These are phyloP conservation scores for Daedalea quercina DNA, from an alignment of 768 basidiomycete species.

Conservation along the genomic window DNA sequence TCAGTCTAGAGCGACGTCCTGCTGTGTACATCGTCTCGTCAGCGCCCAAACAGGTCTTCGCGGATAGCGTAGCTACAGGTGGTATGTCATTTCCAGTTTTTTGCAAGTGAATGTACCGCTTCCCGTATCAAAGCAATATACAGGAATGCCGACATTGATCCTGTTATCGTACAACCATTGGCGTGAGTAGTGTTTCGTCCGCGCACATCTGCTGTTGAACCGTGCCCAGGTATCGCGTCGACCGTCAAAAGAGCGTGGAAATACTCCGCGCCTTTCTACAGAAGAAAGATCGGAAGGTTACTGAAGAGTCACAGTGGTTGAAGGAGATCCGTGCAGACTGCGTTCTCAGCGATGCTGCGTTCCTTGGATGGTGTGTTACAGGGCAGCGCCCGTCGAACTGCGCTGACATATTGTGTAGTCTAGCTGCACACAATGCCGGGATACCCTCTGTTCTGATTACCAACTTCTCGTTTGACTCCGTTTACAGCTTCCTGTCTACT, in stretches of 20 bases:
- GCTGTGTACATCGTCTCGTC: slow-evolving; percentile 64
- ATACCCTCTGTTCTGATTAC: slow-evolving; percentile 71
- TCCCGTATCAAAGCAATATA: slow-evolving; percentile 37
- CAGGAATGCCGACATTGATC: slow-evolving; percentile 69
- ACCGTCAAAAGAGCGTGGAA: slow-evolving; percentile 61
- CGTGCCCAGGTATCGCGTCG: slow-evolving; percentile 55
- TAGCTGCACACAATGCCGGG: slow-evolving; percentile 55
- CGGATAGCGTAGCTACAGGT: slow-evolving; percentile 53
- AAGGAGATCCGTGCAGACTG: slow-evolving; percentile 41
- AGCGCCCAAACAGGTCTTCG: slow-evolving; percentile 66
- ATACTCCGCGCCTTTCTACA: slow-evolving; percentile 53
- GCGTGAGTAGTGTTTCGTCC: slow-evolving; percentile 40
- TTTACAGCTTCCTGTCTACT: slow-evolving; percentile 70
- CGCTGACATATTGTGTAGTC: slow-evolving; percentile 28
- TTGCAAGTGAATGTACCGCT: neutral
- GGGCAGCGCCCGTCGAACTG: neutral
- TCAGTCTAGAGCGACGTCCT: slow-evolving; percentile 38
- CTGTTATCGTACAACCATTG: slow-evolving; percentile 74
- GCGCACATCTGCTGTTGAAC: neutral
- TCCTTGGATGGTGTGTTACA: slow-evolving; percentile 60
- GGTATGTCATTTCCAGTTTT: slow-evolving; percentile 8
- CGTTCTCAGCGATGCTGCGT: slow-evolving; percentile 73
- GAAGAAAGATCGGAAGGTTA: slow-evolving; percentile 46
- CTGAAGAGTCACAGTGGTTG: slow-evolving; percentile 55
- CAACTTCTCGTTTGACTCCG: slow-evolving; percentile 83